These are phyloP conservation scores for Aspergillus nanangensis DNA, from an alignment of 495 filamentous ascomycete species.

Conservation along the genomic window DNA sequence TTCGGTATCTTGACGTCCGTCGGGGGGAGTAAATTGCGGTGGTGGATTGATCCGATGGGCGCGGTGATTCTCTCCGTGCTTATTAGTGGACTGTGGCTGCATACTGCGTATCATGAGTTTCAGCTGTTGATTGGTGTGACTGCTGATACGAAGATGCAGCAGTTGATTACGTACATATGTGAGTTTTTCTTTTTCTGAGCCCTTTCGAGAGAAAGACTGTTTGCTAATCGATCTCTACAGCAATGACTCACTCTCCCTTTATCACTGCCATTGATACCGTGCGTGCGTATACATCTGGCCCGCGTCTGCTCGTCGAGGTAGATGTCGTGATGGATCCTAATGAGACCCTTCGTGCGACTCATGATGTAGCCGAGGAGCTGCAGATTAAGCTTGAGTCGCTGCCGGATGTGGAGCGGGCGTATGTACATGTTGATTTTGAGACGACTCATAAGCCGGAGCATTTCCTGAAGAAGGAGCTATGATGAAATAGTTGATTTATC, in stretches of 20 bases:
- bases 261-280: conserved; percentile 92
- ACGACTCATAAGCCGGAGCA: conserved; percentile 92
- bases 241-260: conserved; percentile 79
- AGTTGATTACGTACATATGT: conserved; percentile 95
- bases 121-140: conserved; percentile 84
- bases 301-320: conserved; percentile 84
- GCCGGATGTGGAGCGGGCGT: conserved; percentile 89
- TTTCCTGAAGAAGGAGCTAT: conserved; percentile 60
- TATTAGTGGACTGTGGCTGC: conserved; percentile 74
- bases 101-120: conserved; percentile 86
- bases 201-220: too few species aligned
- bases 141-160: conserved; percentile 79
- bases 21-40: conserved; percentile 76
- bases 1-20: conserved; percentile 89
- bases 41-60: conserved; percentile 96
- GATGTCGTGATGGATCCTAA: conserved; percentile 80
- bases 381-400: conserved; percentile 92
- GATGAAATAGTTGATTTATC: too few species aligned
- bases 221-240: too few species aligned
- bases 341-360: conserved; percentile 67
- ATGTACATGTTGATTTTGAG: conserved; percentile 98
- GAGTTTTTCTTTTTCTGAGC: too few species aligned
- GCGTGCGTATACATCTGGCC: conserved; percentile 85
- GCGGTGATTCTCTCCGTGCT: conserved; percentile 77
- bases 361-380: conserved; percentile 90